Percentiles rank a stretch among this genome's conserved stretches.
Evolutionary conservation across 352 stramenopile genomes (phyloP).

Genomic region (Lagenidium giganteum): DNA sequence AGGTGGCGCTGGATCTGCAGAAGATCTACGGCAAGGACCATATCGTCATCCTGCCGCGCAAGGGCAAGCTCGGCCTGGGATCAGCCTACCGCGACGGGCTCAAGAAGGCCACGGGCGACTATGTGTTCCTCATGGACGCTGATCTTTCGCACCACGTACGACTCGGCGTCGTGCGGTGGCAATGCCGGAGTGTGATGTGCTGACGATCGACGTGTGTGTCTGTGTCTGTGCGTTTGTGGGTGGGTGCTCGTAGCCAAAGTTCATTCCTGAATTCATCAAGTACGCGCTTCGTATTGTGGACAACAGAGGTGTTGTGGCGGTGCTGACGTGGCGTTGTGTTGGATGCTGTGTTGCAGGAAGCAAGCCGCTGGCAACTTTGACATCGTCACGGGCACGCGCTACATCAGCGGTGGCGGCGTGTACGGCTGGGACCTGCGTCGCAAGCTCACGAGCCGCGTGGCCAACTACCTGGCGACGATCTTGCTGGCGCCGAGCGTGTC

Average conservation of each 20-base stretch:
- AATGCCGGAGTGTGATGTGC: not conserved
- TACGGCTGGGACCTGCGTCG: slow-evolving; percentile 95
- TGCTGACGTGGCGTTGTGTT: slow-evolving; percentile 6
- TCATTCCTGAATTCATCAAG: slow-evolving; percentile 93
- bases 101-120: slow-evolving; percentile 88
- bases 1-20: slow-evolving; percentile 91
- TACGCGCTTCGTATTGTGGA: slow-evolving; percentile 12
- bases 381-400: slow-evolving; percentile 97
- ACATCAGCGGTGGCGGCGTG: slow-evolving; percentile 91
- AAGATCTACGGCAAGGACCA: slow-evolving; percentile 88
- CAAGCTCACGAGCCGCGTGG: slow-evolving; percentile 95
- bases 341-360: slow-evolving; percentile 32
- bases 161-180: too few species aligned
- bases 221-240: not conserved
- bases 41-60: slow-evolving; percentile 91
- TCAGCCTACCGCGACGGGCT: slow-evolving; percentile 97
- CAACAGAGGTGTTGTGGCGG: too few species aligned
- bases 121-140: slow-evolving; percentile 98
- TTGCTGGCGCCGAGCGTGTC: slow-evolving; percentile 93
- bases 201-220: not conserved
- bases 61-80: slow-evolving; percentile 95
- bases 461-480: slow-evolving; percentile 97
- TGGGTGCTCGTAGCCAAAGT: slow-evolving; percentile 93
- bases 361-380: slow-evolving; percentile 80
- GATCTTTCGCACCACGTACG: slow-evolving; percentile 96